phyloP scores from a whole-genome alignment of 768 basidiomycete species.

The Gymnopilus junonius region DNA sequence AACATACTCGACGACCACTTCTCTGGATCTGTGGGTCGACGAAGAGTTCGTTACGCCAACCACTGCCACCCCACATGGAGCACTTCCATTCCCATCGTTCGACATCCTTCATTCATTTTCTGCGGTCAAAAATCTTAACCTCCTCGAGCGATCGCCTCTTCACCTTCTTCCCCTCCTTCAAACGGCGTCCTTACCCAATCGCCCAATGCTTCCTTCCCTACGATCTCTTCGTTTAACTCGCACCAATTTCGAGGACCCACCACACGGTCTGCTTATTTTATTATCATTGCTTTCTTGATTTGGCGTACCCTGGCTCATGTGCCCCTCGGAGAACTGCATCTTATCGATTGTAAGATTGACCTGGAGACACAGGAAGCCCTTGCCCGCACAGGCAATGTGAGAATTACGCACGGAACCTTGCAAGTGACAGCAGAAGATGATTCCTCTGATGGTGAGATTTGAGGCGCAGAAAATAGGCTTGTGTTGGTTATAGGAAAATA shows the following conservation, averaged over 20 bases:
- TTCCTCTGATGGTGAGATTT: background rate
- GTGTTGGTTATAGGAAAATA: background rate
- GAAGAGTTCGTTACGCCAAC: constrained; percentile 16
- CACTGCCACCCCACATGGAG: background rate
- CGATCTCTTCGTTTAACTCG: constrained; percentile 19
- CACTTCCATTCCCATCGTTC: constrained; percentile 8
- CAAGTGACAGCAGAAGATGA: background rate
- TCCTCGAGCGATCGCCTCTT: constrained; percentile 21
- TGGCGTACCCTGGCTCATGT: constrained; percentile 12
- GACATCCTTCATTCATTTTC: constrained; percentile 21
- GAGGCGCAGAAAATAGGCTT: too few species aligned
- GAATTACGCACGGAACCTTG: constrained; percentile 4
- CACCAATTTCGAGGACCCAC: constrained; percentile 17
- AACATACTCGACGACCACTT: constrained; percentile 22
- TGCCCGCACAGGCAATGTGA: constrained; percentile 13
- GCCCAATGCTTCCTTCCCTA: constrained; percentile 14
- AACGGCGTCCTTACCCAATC: constrained; percentile 1
- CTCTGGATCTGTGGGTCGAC: constrained; percentile 26
- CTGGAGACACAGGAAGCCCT: constrained; percentile 3
- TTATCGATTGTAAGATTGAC: constrained; percentile 13
- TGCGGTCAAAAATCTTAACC: constrained; percentile 19
- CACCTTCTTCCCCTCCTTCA: constrained; percentile 23
- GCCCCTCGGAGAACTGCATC: constrained; percentile 15
- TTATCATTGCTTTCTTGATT: constrained; percentile 15
- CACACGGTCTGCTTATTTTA: constrained; percentile 5